These are phyloP conservation scores for Candolleomyces eurysporus DNA, from an alignment of 768 basidiomycete species.

Conservation along the genomic window DNA sequence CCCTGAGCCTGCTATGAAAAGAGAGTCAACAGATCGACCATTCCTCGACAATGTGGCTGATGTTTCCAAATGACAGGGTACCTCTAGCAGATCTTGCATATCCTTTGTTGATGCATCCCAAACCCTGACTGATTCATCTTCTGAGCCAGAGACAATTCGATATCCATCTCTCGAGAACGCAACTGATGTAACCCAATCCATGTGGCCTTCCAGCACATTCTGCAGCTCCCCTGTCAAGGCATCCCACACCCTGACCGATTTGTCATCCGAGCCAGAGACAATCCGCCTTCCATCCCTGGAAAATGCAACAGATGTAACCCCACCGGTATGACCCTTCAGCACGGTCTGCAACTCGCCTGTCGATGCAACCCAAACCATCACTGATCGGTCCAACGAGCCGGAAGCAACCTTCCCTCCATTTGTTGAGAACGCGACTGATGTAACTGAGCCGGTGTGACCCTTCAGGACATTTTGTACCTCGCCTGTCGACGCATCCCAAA, in stretches of 20 bases:
- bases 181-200: conserved; percentile 2
- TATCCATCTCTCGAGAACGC: neutral
- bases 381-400: conserved; percentile 12
- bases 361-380: conserved; percentile 18
- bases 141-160: neutral
- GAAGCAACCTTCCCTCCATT: conserved; percentile 16
- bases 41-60: too few species aligned
- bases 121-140: neutral
- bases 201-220: neutral
- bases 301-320: conserved; percentile 18
- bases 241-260: neutral
- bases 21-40: too few species aligned
- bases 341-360: conserved; percentile 7
- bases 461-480: too few species aligned
- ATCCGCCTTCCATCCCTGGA: conserved; percentile 3
- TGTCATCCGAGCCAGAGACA: neutral
- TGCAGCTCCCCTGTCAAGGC: neutral
- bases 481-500: too few species aligned
- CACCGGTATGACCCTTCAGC: conserved; percentile 11
- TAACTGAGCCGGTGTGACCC: neutral
- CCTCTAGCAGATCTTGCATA: too few species aligned
- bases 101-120: neutral
- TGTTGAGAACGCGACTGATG: conserved; percentile 18
- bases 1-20: too few species aligned
- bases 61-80: too few species aligned